A percentile compares a stretch with the other conserved stretches of the same genome.
These are phyloP conservation scores for Thelonectria rubi DNA, from an alignment of 2,329 filamentous ascomycete species.

Conservation along the genomic window DNA sequence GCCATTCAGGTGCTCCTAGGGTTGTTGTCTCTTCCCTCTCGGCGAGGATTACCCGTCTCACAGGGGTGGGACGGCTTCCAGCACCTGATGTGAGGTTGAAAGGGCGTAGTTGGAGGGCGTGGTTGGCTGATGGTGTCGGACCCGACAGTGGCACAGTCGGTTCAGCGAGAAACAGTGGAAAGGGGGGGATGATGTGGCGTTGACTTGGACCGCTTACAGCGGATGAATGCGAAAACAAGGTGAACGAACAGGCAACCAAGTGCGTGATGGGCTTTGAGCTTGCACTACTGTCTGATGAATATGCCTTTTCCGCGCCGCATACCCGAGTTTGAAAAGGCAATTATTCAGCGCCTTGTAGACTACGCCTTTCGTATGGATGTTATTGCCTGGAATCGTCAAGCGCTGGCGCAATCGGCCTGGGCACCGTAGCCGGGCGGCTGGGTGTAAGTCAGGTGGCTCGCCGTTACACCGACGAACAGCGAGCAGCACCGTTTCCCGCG, in stretches of 20 bases:
- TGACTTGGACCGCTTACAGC: conserved; percentile 6
- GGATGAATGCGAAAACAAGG: conserved; percentile 2
- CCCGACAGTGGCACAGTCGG: not conserved
- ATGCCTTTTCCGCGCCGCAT: conserved; percentile 16
- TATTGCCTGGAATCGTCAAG: not conserved
- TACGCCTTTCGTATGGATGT: conserved; percentile 2
- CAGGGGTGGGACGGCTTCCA: conserved; percentile 4
- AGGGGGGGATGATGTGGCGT: conserved; percentile 12
- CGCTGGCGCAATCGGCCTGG: conserved; percentile 1
- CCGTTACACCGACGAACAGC: not conserved
- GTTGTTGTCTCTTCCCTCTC: not conserved
- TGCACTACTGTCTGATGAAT: conserved; percentile 8
- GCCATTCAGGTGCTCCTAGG: not conserved
- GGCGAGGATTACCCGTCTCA: not conserved
- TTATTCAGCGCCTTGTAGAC: not conserved
- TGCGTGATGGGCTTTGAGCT: conserved; percentile 14
- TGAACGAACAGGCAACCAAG: conserved; percentile 4
- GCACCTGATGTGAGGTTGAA: conserved; percentile 6
- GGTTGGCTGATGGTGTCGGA: conserved; percentile 1
- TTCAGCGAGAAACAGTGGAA: conserved; percentile 2
- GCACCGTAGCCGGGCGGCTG: not conserved
- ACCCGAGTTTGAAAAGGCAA: conserved; percentile 3
- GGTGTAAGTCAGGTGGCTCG: not conserved
- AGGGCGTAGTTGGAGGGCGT: conserved; percentile 16
- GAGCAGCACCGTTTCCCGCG: not conserved